Evolutionary conservation across 352 stramenopile genomes (phyloP).

Genomic region (Phytophthora nicotianae): DNA sequence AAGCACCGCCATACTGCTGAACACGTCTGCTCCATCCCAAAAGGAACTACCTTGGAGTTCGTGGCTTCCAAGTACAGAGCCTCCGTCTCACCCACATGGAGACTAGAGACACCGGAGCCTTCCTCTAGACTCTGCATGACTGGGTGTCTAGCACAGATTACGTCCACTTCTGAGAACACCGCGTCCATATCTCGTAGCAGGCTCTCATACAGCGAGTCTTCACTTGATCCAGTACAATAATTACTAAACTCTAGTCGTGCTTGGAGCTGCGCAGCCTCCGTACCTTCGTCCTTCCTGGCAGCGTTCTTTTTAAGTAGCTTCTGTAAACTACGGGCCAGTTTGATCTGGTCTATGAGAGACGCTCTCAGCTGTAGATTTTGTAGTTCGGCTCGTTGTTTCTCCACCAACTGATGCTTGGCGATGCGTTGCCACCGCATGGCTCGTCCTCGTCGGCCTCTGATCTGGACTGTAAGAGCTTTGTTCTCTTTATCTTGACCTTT

Average conservation of each 20-base stretch:
- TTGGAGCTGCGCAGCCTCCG: conserved; percentile 22
- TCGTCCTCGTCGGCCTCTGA: conserved; percentile 2
- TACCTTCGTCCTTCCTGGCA: conserved; percentile 14
- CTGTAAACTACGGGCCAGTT: conserved; percentile 53
- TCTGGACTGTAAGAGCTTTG: background rate
- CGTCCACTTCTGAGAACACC: conserved; percentile 39
- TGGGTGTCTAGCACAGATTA: conserved; percentile 31
- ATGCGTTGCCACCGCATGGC: conserved; percentile 42
- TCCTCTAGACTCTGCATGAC: conserved; percentile 39
- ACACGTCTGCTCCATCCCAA: conserved; percentile 42
- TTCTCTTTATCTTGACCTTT: conserved; percentile 16
- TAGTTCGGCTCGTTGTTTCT: conserved; percentile 39
- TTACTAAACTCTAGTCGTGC: conserved; percentile 27
- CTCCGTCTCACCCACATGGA: conserved; percentile 31
- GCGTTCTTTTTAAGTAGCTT: conserved; percentile 45
- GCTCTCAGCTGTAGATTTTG: conserved; percentile 41
- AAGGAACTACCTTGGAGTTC: conserved; percentile 51
- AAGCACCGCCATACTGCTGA: conserved; percentile 46
- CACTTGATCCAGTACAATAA: conserved; percentile 13
- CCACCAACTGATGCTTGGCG: conserved; percentile 38
- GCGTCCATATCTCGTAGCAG: conserved; percentile 32
- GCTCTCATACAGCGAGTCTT: conserved; percentile 31
- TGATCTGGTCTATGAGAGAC: conserved; percentile 46
- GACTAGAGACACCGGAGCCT: conserved; percentile 35
- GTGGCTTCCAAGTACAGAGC: conserved; percentile 44